phyloP scores from a whole-genome alignment of 1,139 yeast genomes.

The Suhomyces ambrosiae region DNA sequence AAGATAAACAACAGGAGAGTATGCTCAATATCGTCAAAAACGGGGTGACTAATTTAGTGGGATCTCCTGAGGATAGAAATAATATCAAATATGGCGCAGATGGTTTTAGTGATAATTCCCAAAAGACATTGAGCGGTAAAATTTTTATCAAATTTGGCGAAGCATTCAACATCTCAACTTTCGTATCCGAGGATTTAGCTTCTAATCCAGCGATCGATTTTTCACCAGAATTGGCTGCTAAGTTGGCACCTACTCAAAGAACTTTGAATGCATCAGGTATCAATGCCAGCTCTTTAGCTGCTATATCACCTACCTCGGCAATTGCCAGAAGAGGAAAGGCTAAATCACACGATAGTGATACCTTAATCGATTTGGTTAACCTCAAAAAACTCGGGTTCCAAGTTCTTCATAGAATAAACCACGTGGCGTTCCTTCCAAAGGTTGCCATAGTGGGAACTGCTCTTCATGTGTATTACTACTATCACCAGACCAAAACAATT shows the following conservation, averaged over 20 bases:
- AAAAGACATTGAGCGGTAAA: constrained; percentile 37
- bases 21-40: constrained; percentile 37
- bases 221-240: constrained; percentile 1
- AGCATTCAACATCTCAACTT: constrained; percentile 33
- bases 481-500: constrained; percentile 16
- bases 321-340: constrained; percentile 1
- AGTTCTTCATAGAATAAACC: constrained; percentile 43
- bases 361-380: constrained; percentile 25
- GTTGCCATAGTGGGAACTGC: constrained; percentile 43
- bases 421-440: constrained; percentile 40
- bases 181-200: constrained; percentile 19
- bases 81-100: constrained; percentile 11
- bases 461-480: constrained; percentile 36
- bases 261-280: constrained; percentile 8
- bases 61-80: constrained; percentile 8
- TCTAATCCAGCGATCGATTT: constrained; percentile 8
- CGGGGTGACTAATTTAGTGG: constrained; percentile 35
- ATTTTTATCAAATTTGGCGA: constrained; percentile 43
- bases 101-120: constrained; percentile 33
- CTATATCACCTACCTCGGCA: constrained; percentile 5
- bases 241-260: constrained; percentile 5
- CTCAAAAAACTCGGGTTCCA: constrained; percentile 47
- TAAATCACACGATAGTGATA: constrained; percentile 11
- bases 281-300: constrained; percentile 4
- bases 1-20: constrained; percentile 57